Evolutionary conservation across 1,139 yeast species (phyloP), one percentile per base, ranked within the genome.

Genomic region (Kodamaea alishanica): DNA sequence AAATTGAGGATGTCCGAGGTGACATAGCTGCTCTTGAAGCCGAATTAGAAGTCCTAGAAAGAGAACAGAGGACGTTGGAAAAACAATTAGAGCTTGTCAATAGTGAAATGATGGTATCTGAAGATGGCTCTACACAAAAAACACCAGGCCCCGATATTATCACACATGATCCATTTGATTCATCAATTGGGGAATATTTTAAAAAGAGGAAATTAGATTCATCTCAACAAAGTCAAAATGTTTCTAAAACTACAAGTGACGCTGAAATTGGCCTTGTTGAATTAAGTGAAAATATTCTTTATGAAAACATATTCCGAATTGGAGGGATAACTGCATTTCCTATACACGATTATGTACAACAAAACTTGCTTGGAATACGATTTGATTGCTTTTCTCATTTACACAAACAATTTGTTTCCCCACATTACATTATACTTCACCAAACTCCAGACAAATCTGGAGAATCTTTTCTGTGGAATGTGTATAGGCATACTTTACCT

Each of bases 251-350:
- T 24, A 10, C 35, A 9, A 30, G 34, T 10, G 24, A 11, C 6
- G 8, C 25, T n/a, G 26, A 3, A 15, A 28, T 5, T 5, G 34
- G 37, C 9, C 29, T 38, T 11, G 46, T 61, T 2, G 66, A 61
- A 28, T 33, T 55, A 25, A 54, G 56, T 24, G 67, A 64, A 31
- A 61, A 61, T 46, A 63, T 67, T 10, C 45, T 70, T 15, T 60
- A 58, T 38, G 76, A 70, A 41, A 67, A 67, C 41, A 53, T 70
- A 11, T 58, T 55, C 42, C 43, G 76, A 30, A 54, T 68, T 42
- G 68, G 61, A 4, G 75, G 75, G 3, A 46, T 66, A 25, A 68
- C 76, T 0, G 70, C 71, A 0, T 70, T 70, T 44, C 73, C 74
- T 2, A 46, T 70, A 32, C 66, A 67, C 39, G 52, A 54, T 31